Evolutionary conservation across 306 rosid species (phyloP).

Genomic region (Pterocarpus macrocarpus): DNA sequence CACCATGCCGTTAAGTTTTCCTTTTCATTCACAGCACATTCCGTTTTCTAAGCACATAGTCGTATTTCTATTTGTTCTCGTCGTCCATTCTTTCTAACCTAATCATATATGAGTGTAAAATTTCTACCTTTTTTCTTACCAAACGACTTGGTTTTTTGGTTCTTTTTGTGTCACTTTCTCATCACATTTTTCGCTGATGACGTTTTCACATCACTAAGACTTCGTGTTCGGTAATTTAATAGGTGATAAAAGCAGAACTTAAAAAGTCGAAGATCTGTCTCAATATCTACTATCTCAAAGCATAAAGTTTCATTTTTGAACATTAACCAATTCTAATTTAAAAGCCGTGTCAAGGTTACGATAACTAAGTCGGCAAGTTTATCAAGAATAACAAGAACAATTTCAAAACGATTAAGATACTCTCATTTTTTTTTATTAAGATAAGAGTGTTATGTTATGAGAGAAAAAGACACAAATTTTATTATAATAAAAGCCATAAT

Average conservation of each 20-base stretch:
- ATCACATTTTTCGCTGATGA: conserved; percentile 13
- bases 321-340: neutral
- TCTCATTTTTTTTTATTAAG: no score
- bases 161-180: conserved; percentile 13
- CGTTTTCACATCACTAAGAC: conserved; percentile 46
- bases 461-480: no score
- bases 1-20: conserved; percentile 61
- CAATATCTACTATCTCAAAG: conserved; percentile 25
- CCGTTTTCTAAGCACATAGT: conserved; percentile 49
- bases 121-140: conserved; percentile 23
- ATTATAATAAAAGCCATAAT: no score
- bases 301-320: neutral
- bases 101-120: conserved; percentile 43
- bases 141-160: neutral
- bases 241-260: neutral
- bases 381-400: neutral
- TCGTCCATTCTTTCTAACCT: conserved; percentile 45
- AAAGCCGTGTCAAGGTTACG: conserved; percentile 3
- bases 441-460: no score
- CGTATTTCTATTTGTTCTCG: conserved; percentile 54
- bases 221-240: conserved; percentile 10
- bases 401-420: conserved; percentile 6
- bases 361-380: conserved; percentile 38
- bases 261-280: conserved; percentile 20
- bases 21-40: conserved; percentile 40